A percentile compares a stretch with the other conserved stretches of the same genome.
phyloP scores from a whole-genome alignment of 257 asterid species.

The Ajuga chamaepitys region DNA sequence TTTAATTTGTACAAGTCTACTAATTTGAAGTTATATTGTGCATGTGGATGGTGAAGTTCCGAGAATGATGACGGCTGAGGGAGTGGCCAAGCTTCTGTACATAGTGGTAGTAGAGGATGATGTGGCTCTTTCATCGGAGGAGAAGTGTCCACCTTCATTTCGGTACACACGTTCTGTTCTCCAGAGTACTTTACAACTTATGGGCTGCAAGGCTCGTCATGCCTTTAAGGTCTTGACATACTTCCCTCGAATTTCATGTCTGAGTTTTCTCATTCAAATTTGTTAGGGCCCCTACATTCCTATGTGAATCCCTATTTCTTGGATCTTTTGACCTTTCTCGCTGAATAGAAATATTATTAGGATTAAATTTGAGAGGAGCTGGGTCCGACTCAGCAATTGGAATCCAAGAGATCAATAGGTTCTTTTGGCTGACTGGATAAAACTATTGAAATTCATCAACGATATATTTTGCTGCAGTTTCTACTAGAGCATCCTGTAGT shows the following conservation, averaged over 20 bases:
- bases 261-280: background rate
- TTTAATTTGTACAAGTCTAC: background rate
- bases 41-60: conserved; percentile 21
- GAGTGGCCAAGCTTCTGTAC: conserved; percentile 67
- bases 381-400: background rate
- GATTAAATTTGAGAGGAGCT: background rate
- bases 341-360: background rate
- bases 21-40: conserved; percentile 14
- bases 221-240: conserved; percentile 72
- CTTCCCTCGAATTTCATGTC: background rate
- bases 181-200: conserved; percentile 91
- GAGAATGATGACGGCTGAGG: conserved; percentile 59
- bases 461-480: background rate
- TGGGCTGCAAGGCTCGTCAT: conserved; percentile 98
- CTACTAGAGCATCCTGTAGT: background rate
- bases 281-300: background rate
- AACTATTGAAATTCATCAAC: background rate
- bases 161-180: conserved; percentile 92
- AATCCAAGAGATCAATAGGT: background rate
- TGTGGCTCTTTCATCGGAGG: conserved; percentile 25
- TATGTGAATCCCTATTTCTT: background rate
- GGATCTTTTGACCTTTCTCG: background rate
- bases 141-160: conserved; percentile 40
- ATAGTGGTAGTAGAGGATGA: conserved; percentile 64
- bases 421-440: background rate